Conservation (phyloP, 495 filamentous ascomycete genomes). For the Penicillium silybi region DNA sequence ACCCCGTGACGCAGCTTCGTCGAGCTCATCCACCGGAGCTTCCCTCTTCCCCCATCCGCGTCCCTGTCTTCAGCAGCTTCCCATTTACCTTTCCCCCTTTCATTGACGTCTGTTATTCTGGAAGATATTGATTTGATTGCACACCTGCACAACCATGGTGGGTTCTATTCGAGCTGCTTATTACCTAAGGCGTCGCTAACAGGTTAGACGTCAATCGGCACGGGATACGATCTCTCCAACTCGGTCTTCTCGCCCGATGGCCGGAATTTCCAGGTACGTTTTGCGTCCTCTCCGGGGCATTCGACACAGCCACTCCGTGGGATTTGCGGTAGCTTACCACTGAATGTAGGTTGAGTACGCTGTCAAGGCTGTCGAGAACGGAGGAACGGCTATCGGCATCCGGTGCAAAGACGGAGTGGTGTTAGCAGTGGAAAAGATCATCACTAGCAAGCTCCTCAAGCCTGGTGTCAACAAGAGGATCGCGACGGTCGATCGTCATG, state of each 20-base stretch:
- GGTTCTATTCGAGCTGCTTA: constrained; percentile 12
- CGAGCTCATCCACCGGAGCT: constrained; percentile 11
- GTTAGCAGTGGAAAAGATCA: constrained; percentile 92
- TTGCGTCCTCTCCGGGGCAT: not conserved
- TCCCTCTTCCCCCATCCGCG: constrained; percentile 14
- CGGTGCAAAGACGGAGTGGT: constrained; percentile 96
- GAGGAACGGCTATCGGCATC: constrained; percentile 94
- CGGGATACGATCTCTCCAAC: constrained; percentile 98
- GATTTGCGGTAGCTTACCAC: constrained; percentile 4
- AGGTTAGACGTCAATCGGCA: constrained; percentile 93
- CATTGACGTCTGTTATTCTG: constrained; percentile 1
- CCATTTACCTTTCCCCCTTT: constrained; percentile 6
- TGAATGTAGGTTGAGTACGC: constrained; percentile 81
- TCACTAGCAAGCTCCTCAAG: constrained; percentile 92
- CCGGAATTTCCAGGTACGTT: constrained; percentile 83
- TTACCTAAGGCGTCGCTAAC: constrained; percentile 1
- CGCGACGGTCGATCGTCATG: constrained; percentile 86
- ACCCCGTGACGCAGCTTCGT: constrained; percentile 27
- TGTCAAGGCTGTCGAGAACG: constrained; percentile 97
- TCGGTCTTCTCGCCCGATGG: constrained; percentile 99
- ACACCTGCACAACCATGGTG: constrained; percentile 31
- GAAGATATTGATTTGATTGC: constrained; percentile 6
- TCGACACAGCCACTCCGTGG: not conserved
- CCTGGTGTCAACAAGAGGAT: constrained; percentile 93
- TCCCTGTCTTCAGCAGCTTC: constrained; percentile 1